Evolutionary conservation across 495 filamentous ascomycete genomes (phyloP), one percentile per base, ranked within the genome.

Genomic region (Pseudevernia furfuracea): DNA sequence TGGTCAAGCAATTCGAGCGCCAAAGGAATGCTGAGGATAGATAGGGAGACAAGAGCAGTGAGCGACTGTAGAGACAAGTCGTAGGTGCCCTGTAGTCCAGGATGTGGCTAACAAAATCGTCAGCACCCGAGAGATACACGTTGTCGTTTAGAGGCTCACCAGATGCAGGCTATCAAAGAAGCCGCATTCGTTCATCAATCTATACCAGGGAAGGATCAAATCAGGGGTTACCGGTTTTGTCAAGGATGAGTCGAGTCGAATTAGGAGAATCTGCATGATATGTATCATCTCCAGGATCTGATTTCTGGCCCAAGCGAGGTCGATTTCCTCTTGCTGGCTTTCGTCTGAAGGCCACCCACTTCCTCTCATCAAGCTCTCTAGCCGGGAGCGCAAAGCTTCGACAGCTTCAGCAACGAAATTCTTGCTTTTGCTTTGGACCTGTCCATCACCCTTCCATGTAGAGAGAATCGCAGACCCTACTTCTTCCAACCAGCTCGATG

Each of bases 211-310:
- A 10, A 88, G 72, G 10, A 95, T 69, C 19, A 85, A 9, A 36
- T 55, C 74, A 17, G 79, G 75, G 4, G 83, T 77, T 21, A 83
- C 80, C n/a, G 86, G 82, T 25, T 85, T 72, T 44, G 78, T 78
- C 5, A 74, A 69, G 7, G 78, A 78, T 8, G 80, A 72, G 52
- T 89, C 86, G 55, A 93, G 70, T 32, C 87, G 78, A 49, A 89
- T 79, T 64, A 95, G 90, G 49, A 91, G 72, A 15, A 91, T 75
- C 41, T 91, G 84, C 77, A 95, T 76, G 46, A 87, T 81, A 70
- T 92, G 87, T 43, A 87, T 76, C 25, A 87, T 80, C 71, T 92
- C 89, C 38, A 86, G 81, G 43, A 91, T 75, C 30, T 82, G 76
- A 19, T 78, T 84, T 57, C 81, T 82, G 21, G 76, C 74, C 87